A percentile compares a stretch with the other conserved stretches of the same genome.
These are phyloP conservation scores for Fusarium longipes DNA, from an alignment of 2,329 filamentous ascomycete genomes.

Conservation along the genomic window DNA sequence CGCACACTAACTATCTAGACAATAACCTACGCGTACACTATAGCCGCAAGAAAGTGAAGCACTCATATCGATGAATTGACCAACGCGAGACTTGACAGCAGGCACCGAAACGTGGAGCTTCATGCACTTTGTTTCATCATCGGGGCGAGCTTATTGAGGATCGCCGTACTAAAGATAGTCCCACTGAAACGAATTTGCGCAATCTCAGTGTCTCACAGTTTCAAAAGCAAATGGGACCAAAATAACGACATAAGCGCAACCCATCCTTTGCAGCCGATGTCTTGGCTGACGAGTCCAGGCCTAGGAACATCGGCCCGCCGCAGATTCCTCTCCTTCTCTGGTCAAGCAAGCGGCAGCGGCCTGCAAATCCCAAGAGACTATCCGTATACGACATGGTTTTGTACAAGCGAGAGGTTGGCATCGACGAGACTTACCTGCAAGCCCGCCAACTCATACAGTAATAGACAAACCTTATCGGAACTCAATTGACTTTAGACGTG, in stretches of 20 bases:
- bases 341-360: not conserved
- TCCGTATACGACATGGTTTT: not conserved
- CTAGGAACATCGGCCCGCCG: conserved; percentile 40
- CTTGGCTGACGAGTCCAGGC: conserved; percentile 5
- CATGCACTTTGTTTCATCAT: conserved; percentile 31
- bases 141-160: conserved; percentile 5
- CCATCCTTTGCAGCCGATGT: not conserved
- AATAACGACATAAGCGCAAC: not conserved
- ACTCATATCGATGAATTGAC: not conserved
- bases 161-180: conserved; percentile 9
- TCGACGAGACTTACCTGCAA: not conserved
- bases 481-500: not conserved
- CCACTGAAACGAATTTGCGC: conserved; percentile 1
- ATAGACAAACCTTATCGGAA: not conserved
- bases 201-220: not conserved
- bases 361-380: not conserved
- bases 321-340: conserved; percentile 22
- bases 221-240: not conserved
- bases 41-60: not conserved
- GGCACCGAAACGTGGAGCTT: conserved; percentile 32
- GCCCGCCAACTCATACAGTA: not conserved
- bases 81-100: conserved; percentile 15
- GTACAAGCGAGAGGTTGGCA: not conserved
- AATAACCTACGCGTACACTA: not conserved
- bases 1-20: not conserved